Base-by-base conservation (phyloP, 2,329 filamentous ascomycete species). In the Seiridium unicorne region DNA sequence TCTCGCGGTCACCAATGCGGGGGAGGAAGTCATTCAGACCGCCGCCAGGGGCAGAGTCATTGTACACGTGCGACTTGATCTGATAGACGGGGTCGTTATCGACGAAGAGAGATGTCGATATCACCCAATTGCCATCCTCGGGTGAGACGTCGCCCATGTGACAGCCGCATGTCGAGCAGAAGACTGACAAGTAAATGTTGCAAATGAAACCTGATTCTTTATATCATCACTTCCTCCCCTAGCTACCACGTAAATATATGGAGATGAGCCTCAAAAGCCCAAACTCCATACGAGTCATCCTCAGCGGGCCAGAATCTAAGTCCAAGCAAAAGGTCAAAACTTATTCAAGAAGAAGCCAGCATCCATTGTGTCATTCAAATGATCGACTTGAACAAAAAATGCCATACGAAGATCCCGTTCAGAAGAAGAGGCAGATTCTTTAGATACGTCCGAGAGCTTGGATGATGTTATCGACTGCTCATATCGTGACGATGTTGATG, bases 101-200 rank as follows among this genome's bases (percentile, higher is more conserved):
- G 18, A 40, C 35, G 42, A 51, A 62, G 13, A 49, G 48, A 9
- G 60, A 58, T 5, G 55, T 55, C n/a, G 54, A 44, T 4, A 62
- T 51, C 9, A 38, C 44, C 61, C 58, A 62, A n/a, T 35, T 36
- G 11, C 44, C 55, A 1, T 51, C 36, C 13, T 5, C 9, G 4
- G 36, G 35, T 38, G n/a, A 44, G 35, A 31, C 26, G 18, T 54
- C 58, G n/a, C 60, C 60, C 40, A 62, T 53, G 35, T 62, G 60
- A n/a, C 57, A 59, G 10, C 60, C 60, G 34, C 60, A 60, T 1
- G 57, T 54, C 2, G 60, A 60, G 11, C 57, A 62, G 42, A 62
- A 60, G n/a, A n/a, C n/a, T n/a, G n/a, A n/a, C n/a, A n/a, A n/a
- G n/a, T n/a, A n/a, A n/a, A 8, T 42, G 38, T 42, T 42, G 1